phyloP scores from a whole-genome alignment of 179 eudicot genomes.

The Camellia oleifera region DNA sequence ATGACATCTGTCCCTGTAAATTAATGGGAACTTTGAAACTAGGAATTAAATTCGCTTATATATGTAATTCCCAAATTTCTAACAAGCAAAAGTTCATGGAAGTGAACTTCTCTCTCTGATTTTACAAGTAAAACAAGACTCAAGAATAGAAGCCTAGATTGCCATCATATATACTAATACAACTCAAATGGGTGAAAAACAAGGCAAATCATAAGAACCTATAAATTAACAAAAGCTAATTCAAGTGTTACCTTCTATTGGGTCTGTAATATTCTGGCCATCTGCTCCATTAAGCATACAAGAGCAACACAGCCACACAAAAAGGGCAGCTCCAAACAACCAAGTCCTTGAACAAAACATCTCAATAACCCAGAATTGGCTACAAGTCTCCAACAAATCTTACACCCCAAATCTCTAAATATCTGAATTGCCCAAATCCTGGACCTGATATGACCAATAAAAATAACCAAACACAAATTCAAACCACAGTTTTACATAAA shows the following conservation, averaged over 20 bases:
- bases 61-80: too few species aligned
- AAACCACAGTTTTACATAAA: not conserved
- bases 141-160: not conserved
- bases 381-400: not conserved
- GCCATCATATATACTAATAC: not conserved
- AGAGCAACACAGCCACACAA: slow-evolving; percentile 25
- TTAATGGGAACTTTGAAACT: too few species aligned
- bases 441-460: slow-evolving; percentile 2
- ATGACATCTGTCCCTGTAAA: too few species aligned
- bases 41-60: too few species aligned
- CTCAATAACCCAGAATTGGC: slow-evolving; percentile 12
- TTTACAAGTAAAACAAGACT: not conserved
- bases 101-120: too few species aligned
- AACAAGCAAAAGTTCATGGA: too few species aligned
- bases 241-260: slow-evolving; percentile 25
- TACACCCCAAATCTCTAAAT: not conserved
- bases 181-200: not conserved
- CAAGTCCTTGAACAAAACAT: slow-evolving; percentile 18
- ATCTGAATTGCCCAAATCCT: slow-evolving; percentile 1
- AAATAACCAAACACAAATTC: not conserved
- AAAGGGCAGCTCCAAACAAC: slow-evolving; percentile 17
- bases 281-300: slow-evolving; percentile 27
- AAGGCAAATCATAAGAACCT: not conserved
- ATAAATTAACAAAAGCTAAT: not conserved
- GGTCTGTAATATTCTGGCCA: slow-evolving; percentile 26